Evolutionary conservation across 192 early-diverging fungal genomes (phyloP).

Genomic region (Coemansia umbellata): DNA sequence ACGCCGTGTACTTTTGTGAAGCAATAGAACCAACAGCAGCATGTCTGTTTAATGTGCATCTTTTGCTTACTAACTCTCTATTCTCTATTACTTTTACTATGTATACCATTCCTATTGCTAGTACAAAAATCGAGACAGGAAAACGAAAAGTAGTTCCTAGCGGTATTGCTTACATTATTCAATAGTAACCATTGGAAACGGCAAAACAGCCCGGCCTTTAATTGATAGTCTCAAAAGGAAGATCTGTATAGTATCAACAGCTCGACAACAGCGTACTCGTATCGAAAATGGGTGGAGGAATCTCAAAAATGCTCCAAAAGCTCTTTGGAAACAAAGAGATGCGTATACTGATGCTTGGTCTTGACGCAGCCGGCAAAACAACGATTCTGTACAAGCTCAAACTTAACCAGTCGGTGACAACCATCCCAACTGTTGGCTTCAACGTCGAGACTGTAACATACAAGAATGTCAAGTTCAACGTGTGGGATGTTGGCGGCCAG

Average conservation of each 20-base stretch:
- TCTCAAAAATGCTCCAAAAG: constrained; percentile 54
- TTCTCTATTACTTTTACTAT: no score
- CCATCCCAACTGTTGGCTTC: constrained; percentile 65
- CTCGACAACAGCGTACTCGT: neutral
- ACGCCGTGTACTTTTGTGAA: neutral
- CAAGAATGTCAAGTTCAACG: constrained; percentile 81
- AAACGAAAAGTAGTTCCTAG: no score
- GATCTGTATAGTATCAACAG: no score
- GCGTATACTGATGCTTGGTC: constrained; percentile 59
- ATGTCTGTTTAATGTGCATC: neutral
- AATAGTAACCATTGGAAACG: no score
- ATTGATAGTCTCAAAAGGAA: no score
- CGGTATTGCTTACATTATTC: no score
- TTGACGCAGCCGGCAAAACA: constrained; percentile 55
- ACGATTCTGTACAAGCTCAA: constrained; percentile 59
- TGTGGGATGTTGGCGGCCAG: constrained; percentile 88
- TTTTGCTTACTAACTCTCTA: no score
- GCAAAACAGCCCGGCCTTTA: no score
- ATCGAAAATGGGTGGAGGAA: constrained; percentile 44
- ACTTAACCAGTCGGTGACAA: constrained; percentile 55
- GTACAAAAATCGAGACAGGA: no score
- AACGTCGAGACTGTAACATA: constrained; percentile 85
- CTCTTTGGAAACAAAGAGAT: constrained; percentile 57
- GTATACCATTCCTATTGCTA: no score
- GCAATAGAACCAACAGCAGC: neutral